Conservation (phyloP, 495 filamentous ascomycete species). For the Cryomyces minteri region DNA sequence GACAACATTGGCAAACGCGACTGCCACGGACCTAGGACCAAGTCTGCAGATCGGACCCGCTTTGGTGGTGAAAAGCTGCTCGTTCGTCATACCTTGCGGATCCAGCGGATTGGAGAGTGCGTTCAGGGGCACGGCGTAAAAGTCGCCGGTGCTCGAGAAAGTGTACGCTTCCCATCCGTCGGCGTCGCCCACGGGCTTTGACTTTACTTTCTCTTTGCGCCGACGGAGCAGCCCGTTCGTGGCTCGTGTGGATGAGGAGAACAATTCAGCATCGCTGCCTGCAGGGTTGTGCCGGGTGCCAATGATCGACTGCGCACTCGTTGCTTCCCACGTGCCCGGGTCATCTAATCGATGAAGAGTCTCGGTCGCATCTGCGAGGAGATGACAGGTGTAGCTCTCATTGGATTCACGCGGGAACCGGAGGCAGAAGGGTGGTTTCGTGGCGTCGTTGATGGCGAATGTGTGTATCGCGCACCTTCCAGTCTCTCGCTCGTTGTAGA, state of each 20-base stretch:
- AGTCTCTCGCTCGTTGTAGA: constrained; percentile 12
- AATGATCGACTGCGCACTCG: constrained; percentile 16
- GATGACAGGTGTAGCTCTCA: constrained; percentile 11
- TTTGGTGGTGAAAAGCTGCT: constrained; percentile 36
- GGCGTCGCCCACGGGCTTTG: constrained; percentile 1
- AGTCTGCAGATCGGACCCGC: constrained; percentile 39
- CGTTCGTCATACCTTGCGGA: constrained; percentile 14
- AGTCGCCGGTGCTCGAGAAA: constrained; percentile 28
- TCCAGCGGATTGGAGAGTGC: background rate
- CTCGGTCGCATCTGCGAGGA: constrained; percentile 16
- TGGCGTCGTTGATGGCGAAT: constrained; percentile 6
- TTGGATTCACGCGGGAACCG: constrained; percentile 3
- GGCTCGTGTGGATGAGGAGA: background rate
- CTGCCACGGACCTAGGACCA: constrained; percentile 38
- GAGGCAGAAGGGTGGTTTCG: constrained; percentile 11
- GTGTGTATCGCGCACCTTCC: constrained; percentile 15
- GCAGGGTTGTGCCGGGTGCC: constrained; percentile 17
- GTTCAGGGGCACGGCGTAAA: constrained; percentile 17
- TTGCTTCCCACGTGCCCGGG: constrained; percentile 25
- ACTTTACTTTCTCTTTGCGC: background rate
- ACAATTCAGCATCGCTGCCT: background rate
- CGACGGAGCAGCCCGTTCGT: background rate
- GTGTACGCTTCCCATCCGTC: constrained; percentile 51
- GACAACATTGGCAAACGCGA: constrained; percentile 47
- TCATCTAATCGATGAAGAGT: constrained; percentile 18